A percentile compares a stretch with the other conserved stretches of the same genome.
phyloP scores from a whole-genome alignment of 176 grass and related monocot species.

The Hordeum vulgare region DNA sequence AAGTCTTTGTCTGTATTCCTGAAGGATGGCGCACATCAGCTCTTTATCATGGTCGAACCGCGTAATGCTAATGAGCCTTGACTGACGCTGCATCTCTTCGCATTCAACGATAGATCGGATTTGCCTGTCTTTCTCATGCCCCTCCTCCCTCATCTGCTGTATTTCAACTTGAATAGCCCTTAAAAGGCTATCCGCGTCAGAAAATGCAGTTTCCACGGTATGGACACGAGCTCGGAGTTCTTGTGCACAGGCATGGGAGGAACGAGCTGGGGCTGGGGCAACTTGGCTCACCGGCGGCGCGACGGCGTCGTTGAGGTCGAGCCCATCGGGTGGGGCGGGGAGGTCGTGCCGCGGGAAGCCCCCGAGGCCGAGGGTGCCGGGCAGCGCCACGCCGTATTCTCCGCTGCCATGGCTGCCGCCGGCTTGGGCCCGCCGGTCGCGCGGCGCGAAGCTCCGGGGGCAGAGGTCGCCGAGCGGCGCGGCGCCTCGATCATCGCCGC shows the following conservation, averaged over 20 bases:
- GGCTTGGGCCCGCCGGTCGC: not conserved
- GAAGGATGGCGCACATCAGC: not conserved
- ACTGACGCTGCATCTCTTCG: not conserved
- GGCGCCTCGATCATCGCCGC: not conserved
- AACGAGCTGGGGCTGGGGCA: not conserved
- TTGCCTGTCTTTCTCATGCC: not conserved
- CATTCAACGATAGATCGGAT: not conserved
- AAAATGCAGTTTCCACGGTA: not conserved
- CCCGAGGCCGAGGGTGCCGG: not conserved
- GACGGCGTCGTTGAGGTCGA: slow-evolving; percentile 23
- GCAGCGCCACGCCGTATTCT: not conserved
- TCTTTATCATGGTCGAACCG: not conserved
- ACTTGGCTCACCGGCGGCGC: not conserved
- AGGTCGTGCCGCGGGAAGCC: not conserved
- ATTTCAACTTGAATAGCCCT: not conserved
- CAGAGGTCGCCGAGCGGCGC: not conserved
- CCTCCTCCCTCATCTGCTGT: not conserved
- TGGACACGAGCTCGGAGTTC: not conserved
- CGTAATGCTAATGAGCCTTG: not conserved
- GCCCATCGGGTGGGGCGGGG: not conserved
- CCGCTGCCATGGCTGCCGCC: not conserved
- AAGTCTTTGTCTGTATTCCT: not conserved
- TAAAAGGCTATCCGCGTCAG: not conserved
- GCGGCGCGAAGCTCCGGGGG: too few relatives aligned
- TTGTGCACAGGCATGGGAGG: not conserved